These are phyloP conservation scores for Diplodia mutila DNA, from an alignment of 2,329 filamentous ascomycete genomes.

Conservation along the genomic window DNA sequence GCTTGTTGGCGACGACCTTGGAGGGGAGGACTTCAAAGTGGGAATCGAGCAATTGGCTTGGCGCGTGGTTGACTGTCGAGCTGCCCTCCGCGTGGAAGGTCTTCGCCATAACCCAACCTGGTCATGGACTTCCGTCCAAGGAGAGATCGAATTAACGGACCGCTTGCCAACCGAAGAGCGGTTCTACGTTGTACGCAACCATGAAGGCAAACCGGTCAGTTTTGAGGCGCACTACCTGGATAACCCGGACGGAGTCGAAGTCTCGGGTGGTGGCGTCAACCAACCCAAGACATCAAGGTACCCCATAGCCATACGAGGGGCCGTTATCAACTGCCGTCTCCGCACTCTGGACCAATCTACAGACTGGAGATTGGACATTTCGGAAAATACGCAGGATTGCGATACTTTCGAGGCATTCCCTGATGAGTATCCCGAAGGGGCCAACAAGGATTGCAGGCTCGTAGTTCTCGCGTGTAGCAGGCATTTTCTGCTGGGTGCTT, in stretches of 20 bases:
- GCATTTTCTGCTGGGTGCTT: fast-evolving
- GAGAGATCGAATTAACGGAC: not conserved
- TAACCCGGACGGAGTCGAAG: not conserved
- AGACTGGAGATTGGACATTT: not conserved
- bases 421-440: not conserved
- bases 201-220: not conserved
- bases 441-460: not conserved
- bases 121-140: not conserved
- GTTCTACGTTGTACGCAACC: not conserved
- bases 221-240: not conserved
- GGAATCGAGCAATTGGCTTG: slow-evolving; percentile 37
- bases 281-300: too few species aligned
- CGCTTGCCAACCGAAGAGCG: not conserved
- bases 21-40: slow-evolving; percentile 30
- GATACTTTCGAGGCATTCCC: not conserved
- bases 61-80: slow-evolving; percentile 27
- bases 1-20: slow-evolving; percentile 32
- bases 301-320: not conserved
- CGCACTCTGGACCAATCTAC: not conserved
- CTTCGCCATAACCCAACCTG: not conserved
- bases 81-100: not conserved
- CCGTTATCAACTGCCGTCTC: not conserved
- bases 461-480: not conserved
- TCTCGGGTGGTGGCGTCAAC: too few species aligned
- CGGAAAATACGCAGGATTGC: not conserved